A percentile compares a stretch with the other conserved stretches of the same genome.
Conservation (phyloP, 1,284 basidiomycete genomes). For the Anthracocystis walkeri region DNA sequence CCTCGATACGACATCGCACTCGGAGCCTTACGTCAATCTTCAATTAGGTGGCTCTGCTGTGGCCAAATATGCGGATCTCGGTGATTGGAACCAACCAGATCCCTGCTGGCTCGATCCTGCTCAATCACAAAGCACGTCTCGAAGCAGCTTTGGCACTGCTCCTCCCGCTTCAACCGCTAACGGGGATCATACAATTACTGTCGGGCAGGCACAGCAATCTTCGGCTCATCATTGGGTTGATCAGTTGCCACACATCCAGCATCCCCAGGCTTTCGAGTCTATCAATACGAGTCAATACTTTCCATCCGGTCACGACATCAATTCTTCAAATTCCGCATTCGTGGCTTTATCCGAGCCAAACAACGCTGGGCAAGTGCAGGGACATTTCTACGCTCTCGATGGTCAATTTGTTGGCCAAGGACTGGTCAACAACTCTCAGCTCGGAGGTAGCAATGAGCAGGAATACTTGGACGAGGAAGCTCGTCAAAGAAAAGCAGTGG, state of each 20-base stretch:
- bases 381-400: conserved; percentile 21
- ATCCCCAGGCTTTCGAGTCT: not conserved
- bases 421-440: not conserved
- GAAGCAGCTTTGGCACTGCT: not conserved
- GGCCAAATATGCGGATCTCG: conserved; percentile 1
- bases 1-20: not conserved
- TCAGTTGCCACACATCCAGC: not conserved
- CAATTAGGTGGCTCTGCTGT: conserved; percentile 5
- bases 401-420: conserved; percentile 24
- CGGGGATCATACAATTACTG: not conserved
- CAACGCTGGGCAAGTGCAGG: conserved; percentile 14
- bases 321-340: conserved; percentile 17
- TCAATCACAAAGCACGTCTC: not conserved
- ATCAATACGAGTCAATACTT: not conserved
- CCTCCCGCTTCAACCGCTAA: not conserved
- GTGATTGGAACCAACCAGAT: conserved; percentile 27
- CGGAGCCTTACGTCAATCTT: conserved; percentile 9
- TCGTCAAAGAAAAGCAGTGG: conserved; percentile 21
- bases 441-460: not conserved
- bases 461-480: conserved; percentile 11
- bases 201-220: not conserved
- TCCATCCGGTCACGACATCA: not conserved
- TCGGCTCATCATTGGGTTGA: not conserved
- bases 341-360: conserved; percentile 23
- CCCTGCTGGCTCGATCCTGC: conserved; percentile 9